Evolutionary conservation across 2,329 filamentous ascomycete species (phyloP), one percentile per base, ranked within the genome.

Genomic region (Xylariomycetidae sp.): DNA sequence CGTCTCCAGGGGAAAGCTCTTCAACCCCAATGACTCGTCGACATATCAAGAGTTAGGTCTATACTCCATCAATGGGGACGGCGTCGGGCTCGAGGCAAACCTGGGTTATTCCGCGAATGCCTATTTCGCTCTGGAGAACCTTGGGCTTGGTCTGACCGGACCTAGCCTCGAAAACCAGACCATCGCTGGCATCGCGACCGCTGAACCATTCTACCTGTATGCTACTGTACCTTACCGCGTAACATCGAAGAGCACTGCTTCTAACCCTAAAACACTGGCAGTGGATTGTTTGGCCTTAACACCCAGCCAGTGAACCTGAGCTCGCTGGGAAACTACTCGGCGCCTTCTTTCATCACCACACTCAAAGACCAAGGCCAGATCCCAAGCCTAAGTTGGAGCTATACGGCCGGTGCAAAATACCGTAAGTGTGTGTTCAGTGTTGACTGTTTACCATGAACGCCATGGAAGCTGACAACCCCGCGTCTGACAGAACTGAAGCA

Each of bases 371-470:
- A 59, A 19, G 48, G 52, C 4, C 34, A 49, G 13, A 64, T 64
- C 17, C 61, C 61, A 6, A 63, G 60, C 35, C 40, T 63, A 10
- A 63, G 60, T 31, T 66, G 61, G 56, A 61, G 59, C 31, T 65
- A 64, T 36, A 64, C 61, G 6, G 62, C 63, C 5, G 61, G 62
- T 3, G 59, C 58, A 14, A 52, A 50, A 29, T 65, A 65, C 35
- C 59, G 61, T 49, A 45, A 43, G 58, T 46, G 9, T 13, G n/a
- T n/a, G n/a, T n/a, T n/a, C n/a, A 31, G 17, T 25, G 13, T 12
- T 15, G 19, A 10, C 7, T 14, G 18, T 13, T 19, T 3, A 13
- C 13, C 10, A 20, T 10, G 7, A 32, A 5, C 16, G 5, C 29
- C 18, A 12, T 26, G 15, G 25, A 36, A 12, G 32, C 23, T 3